Conservation (phyloP, 1,284 basidiomycete species). For the Retiboletus fuscus region DNA sequence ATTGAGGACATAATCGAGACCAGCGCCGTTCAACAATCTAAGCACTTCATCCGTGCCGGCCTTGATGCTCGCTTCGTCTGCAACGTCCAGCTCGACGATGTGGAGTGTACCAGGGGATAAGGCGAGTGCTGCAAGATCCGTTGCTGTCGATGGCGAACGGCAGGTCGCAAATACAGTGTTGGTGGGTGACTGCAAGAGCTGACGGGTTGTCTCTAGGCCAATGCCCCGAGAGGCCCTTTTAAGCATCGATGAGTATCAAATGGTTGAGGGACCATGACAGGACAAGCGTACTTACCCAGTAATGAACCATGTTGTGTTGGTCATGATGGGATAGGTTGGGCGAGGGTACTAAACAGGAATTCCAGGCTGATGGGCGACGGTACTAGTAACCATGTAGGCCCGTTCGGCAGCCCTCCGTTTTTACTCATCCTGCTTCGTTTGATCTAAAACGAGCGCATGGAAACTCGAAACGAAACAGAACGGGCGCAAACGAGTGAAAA, state of each 20-base stretch:
- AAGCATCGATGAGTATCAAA: not conserved
- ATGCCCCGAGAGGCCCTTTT: conserved; percentile 56
- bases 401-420: too few species aligned
- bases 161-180: conserved; percentile 57
- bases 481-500: too few species aligned
- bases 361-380: too few species aligned
- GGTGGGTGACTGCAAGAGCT: conserved; percentile 48
- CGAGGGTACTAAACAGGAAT: too few species aligned
- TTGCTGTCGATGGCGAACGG: conserved; percentile 49
- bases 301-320: too few species aligned
- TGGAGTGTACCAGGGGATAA: conserved; percentile 47
- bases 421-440: too few species aligned
- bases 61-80: conserved; percentile 46
- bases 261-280: not conserved
- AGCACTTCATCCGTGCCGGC: conserved; percentile 41
- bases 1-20: conserved; percentile 55
- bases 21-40: conserved; percentile 44
- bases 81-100: conserved; percentile 51
- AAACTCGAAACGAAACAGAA: too few species aligned
- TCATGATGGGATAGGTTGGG: too few species aligned
- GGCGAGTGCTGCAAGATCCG: conserved; percentile 44
- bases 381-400: too few species aligned
- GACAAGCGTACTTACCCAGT: too few species aligned
- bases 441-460: too few species aligned
- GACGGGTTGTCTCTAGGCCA: conserved; percentile 54